A percentile compares a stretch with the other conserved stretches of the same genome.
phyloP scores from a whole-genome alignment of 768 basidiomycete genomes.

The Lactarius sanguifluus region DNA sequence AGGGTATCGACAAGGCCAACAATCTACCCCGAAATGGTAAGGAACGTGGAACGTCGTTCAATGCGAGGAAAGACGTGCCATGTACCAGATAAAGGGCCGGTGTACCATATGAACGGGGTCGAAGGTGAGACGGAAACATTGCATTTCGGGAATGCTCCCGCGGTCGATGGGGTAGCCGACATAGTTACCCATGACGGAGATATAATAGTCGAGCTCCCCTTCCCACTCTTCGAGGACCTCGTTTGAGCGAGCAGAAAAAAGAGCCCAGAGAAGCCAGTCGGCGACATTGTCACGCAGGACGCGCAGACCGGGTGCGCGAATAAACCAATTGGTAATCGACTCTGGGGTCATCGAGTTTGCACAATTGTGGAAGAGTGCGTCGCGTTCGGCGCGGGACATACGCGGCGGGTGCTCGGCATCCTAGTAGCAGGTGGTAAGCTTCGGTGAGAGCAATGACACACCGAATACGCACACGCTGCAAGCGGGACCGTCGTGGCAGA shows the following conservation, averaged over 20 bases:
- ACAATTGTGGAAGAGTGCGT: slow-evolving; percentile 51
- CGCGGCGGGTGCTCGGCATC: slow-evolving; percentile 39
- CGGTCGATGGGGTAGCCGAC: slow-evolving; percentile 43
- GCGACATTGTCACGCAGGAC: slow-evolving; percentile 49
- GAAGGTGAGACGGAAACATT: slow-evolving; percentile 52
- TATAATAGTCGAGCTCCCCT: slow-evolving; percentile 53
- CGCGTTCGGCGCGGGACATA: slow-evolving; percentile 44
- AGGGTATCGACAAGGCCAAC: slow-evolving; percentile 51
- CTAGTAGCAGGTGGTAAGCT: slow-evolving; percentile 24
- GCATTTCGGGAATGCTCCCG: slow-evolving; percentile 42
- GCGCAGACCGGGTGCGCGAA: slow-evolving; percentile 32
- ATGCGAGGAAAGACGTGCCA: slow-evolving; percentile 37
- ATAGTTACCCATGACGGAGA: slow-evolving; percentile 41
- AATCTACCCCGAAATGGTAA: slow-evolving; percentile 41
- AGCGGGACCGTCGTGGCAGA: slow-evolving; percentile 43
- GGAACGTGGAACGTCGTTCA: neutral
- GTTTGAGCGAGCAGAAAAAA: slow-evolving; percentile 48
- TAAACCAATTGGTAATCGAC: slow-evolving; percentile 56
- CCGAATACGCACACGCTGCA: slow-evolving; percentile 49
- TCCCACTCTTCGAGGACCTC: slow-evolving; percentile 41
- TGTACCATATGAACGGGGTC: slow-evolving; percentile 58
- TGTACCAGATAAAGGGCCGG: slow-evolving; percentile 65
- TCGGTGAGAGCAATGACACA: no score
- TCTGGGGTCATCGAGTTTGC: slow-evolving; percentile 30
- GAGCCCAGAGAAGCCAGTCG: slow-evolving; percentile 67